Percentiles rank a stretch among this genome's conserved stretches.
Conservation (phyloP, 192 early-diverging fungal genomes). For the Dispira simplex region DNA sequence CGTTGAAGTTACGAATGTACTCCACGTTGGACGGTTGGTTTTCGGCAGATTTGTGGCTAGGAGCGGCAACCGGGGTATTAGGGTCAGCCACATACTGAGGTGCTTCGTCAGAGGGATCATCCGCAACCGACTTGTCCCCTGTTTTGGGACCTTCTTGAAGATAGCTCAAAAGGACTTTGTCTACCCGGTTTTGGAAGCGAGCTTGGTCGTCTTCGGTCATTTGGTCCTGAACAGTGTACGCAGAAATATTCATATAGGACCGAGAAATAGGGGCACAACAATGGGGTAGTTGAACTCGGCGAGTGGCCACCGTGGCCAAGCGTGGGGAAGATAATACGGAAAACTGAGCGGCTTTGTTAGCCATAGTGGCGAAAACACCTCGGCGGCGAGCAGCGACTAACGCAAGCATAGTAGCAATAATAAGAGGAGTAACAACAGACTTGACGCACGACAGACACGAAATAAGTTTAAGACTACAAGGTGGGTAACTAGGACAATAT, state of each 20-base stretch:
- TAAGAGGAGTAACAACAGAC: not conserved
- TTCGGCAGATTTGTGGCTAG: not conserved
- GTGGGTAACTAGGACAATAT: no score
- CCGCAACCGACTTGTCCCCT: not conserved
- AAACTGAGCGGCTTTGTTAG: not conserved
- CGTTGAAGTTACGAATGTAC: not conserved
- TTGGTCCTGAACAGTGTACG: not conserved
- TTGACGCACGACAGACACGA: no score
- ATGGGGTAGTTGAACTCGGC: not conserved
- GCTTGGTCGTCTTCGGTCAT: not conserved
- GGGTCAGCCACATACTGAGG: not conserved
- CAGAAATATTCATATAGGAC: slow-evolving; percentile 6
- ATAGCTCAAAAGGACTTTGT: slow-evolving; percentile 9
- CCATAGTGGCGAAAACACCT: not conserved
- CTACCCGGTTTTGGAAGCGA: slow-evolving; percentile 10
- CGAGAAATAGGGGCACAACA: not conserved
- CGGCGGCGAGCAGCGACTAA: not conserved
- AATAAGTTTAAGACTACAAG: no score
- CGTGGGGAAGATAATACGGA: not conserved
- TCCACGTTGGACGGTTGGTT: not conserved
- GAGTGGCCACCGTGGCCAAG: not conserved
- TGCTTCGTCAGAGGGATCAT: not conserved
- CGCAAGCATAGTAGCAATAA: not conserved
- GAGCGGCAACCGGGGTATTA: not conserved
- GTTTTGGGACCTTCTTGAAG: not conserved